Evolutionary conservation across 139 green algal genomes (phyloP).

Genomic region (Asterochloris sp.): DNA sequence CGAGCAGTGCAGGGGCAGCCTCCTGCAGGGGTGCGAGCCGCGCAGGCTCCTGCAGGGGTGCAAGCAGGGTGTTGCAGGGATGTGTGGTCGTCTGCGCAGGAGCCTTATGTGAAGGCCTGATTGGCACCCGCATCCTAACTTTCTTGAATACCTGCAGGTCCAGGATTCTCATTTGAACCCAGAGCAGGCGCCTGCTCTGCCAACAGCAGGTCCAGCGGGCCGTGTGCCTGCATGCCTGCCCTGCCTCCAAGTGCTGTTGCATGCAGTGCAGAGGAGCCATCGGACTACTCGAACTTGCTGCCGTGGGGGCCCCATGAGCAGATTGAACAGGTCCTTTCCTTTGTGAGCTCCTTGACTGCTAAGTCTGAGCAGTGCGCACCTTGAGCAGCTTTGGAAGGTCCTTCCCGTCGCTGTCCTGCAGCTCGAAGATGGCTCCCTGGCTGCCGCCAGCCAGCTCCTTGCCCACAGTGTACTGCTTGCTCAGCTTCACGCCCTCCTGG

Average conservation of each 20-base stretch:
- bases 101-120: too few relatives aligned
- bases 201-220: too few relatives aligned
- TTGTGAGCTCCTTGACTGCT: not conserved
- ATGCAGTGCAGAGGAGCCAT: not conserved
- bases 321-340: not conserved
- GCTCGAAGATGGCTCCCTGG: slow-evolving; percentile 15
- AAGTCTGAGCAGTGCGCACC: not conserved
- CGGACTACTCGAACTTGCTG: not conserved
- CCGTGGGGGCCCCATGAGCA: not conserved
- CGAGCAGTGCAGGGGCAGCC: not conserved
- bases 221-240: too few relatives aligned
- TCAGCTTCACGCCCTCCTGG: slow-evolving; percentile 9
- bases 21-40: too few relatives aligned
- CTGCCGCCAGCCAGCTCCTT: slow-evolving; percentile 19
- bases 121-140: not conserved
- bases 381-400: slow-evolving; percentile 21
- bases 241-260: not conserved
- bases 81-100: too few relatives aligned
- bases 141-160: too few relatives aligned
- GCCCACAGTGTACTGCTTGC: slow-evolving; percentile 12
- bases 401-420: slow-evolving; percentile 15
- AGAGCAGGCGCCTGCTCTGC: too few relatives aligned
- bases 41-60: not conserved
- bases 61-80: too few relatives aligned
- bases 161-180: too few relatives aligned